A percentile compares a stretch with the other conserved stretches of the same genome.
Evolutionary conservation across 164 flowering plant genomes (phyloP).

Genomic region (Paratinospora sagittata): DNA sequence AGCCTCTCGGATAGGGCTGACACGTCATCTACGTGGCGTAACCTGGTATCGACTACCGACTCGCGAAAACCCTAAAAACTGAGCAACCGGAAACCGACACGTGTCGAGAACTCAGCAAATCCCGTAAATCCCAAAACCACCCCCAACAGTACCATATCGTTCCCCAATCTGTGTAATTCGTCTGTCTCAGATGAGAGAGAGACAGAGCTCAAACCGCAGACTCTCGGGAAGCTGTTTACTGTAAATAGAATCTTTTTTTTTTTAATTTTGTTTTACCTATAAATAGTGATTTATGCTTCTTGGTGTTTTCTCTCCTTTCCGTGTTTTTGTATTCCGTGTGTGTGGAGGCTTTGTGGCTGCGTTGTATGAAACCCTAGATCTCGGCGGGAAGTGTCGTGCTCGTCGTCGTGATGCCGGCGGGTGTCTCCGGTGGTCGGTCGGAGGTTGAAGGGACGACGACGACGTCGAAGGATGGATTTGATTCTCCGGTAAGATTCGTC

Average conservation of each 20-base stretch:
- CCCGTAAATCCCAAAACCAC: neutral
- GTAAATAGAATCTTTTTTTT: conserved; percentile 6
- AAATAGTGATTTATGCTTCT: neutral
- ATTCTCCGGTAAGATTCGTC: conserved; percentile 17
- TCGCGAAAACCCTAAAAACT: conserved; percentile 8
- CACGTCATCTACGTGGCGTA: conserved; percentile 18
- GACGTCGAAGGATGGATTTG: neutral
- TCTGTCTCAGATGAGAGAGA: no score
- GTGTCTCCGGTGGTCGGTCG: conserved; percentile 8
- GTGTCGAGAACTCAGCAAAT: conserved; percentile 11
- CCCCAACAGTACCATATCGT: neutral
- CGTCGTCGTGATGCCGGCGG: conserved; percentile 9
- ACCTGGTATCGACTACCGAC: neutral
- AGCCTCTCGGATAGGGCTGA: conserved; percentile 18
- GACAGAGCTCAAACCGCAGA: neutral
- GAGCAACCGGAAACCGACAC: conserved; percentile 18
- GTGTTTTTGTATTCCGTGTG: neutral
- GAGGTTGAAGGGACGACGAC: conserved; percentile 1
- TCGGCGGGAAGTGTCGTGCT: conserved; percentile 17
- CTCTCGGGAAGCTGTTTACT: neutral
- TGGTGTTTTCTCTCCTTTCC: neutral
- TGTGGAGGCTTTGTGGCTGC: neutral
- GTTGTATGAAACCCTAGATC: conserved; percentile 2
- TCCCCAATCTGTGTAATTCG: neutral
- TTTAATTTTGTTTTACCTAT: neutral